These are phyloP conservation scores for Ustilago lituana DNA, from an alignment of 1,284 basidiomycete species.

Conservation along the genomic window DNA sequence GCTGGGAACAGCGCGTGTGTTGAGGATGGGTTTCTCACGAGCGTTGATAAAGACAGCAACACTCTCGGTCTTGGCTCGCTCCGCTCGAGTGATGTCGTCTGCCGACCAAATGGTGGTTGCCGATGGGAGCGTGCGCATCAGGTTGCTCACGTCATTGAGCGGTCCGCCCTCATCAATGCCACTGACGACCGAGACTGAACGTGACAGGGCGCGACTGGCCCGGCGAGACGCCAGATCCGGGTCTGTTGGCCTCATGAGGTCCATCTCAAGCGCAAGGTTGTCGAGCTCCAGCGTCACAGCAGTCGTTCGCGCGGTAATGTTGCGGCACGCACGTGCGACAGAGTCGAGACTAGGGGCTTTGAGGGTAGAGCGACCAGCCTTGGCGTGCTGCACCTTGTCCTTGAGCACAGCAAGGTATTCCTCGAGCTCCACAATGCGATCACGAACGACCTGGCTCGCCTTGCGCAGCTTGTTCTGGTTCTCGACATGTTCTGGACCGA, in stretches of 20 bases:
- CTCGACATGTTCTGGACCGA: conserved; percentile 88
- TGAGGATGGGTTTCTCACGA: conserved; percentile 45
- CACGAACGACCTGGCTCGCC: conserved; percentile 76
- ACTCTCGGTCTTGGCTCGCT: conserved; percentile 30
- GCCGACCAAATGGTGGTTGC: conserved; percentile 21
- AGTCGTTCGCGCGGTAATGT: conserved; percentile 75
- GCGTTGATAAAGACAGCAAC: conserved; percentile 38
- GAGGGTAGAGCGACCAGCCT: conserved; percentile 73
- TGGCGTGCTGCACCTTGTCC: conserved; percentile 75
- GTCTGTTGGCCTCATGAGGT: conserved; percentile 51
- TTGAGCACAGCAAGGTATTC: conserved; percentile 77
- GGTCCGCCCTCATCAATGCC: conserved; percentile 18
- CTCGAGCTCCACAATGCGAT: conserved; percentile 80
- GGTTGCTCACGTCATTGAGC: conserved; percentile 21
- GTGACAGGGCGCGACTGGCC: conserved; percentile 14
- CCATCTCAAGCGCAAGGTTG: conserved; percentile 72
- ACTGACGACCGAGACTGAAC: conserved; percentile 28
- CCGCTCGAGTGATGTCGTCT: conserved; percentile 25
- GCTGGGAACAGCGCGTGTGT: conserved; percentile 26
- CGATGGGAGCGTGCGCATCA: conserved; percentile 31
- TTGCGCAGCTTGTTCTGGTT: conserved; percentile 79
- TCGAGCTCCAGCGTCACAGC: conserved; percentile 75
- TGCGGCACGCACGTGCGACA: conserved; percentile 81
- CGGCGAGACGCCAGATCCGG: conserved; percentile 9
- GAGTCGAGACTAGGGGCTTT: conserved; percentile 84